Base-by-base conservation (phyloP, 2,329 filamentous ascomycete genomes). In the Aspergillus transmontanensis region DNA sequence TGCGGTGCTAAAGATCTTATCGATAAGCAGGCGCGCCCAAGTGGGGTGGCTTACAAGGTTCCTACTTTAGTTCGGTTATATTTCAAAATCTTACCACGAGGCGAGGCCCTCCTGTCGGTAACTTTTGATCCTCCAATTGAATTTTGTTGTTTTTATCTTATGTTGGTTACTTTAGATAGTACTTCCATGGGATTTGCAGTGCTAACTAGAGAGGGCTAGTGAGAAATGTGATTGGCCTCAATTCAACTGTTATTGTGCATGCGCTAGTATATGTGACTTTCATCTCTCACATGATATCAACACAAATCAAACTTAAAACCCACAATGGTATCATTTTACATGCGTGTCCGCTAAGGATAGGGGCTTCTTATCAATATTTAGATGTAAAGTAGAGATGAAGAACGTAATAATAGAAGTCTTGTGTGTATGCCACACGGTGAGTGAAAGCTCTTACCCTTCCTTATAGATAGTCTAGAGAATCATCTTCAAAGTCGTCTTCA, bases 401-500 rank as follows among this genome's bases (percentile, higher is more conserved):
- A 55, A 36, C 5, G 21, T 55, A 55, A 34, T 23, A 34, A 23
- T 39, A 39, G 30, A 39, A 14, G 32, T 6, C 11, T 32, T 21
- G 32, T 30, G 23, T 55, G n/a, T 7, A 39, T 55, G 9, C 19
- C 32, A 23, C 32, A 16, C 16, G 19, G 30, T n/a, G 7, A 34
- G 51, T 36, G 23, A 36, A 55, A 39, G 10, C 11, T 21, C 6
- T 63, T 57, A 64, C 7, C 61, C 55, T 53, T 67, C 61, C 55
- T 53, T 67, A 63, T 39, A 66, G 23, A 61, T 65, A 51, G 41
- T 65, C 62, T 58, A 64, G 57, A 66, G 69, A 72, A 63, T 85
- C 82, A 48, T 86, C 82, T 16, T 86, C 84, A 41, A 86, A 83
- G 16, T 76, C 72, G 23, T 73, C 72, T 30, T 73, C 66, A 2